These are phyloP conservation scores for Diatrype stigma DNA, from an alignment of 2,329 filamentous ascomycete species.

Conservation along the genomic window DNA sequence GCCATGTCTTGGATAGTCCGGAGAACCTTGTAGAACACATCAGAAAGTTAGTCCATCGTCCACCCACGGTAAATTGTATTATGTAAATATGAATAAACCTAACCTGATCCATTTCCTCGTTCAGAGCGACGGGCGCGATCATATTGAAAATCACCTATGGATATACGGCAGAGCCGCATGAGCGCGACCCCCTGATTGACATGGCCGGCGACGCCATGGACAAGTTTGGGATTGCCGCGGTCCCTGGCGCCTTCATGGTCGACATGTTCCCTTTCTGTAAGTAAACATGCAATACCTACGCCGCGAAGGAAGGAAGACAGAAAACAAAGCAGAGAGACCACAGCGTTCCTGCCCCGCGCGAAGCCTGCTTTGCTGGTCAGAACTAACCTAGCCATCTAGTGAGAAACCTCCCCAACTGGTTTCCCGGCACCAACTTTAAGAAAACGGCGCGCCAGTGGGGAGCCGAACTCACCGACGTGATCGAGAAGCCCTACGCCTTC, in stretches of 20 bases:
- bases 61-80: not conserved
- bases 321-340: too few species aligned
- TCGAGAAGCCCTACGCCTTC: slow-evolving; percentile 18
- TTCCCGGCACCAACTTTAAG: slow-evolving; percentile 25
- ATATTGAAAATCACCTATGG: slow-evolving; percentile 26
- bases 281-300: not conserved
- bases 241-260: slow-evolving; percentile 22
- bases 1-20: slow-evolving; percentile 36
- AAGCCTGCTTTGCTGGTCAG: too few species aligned
- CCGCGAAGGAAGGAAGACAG: too few species aligned
- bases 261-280: slow-evolving; percentile 22
- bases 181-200: slow-evolving; percentile 19
- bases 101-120: not conserved
- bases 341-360: too few species aligned
- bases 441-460: slow-evolving; percentile 10
- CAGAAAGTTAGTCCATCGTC: slow-evolving; percentile 29
- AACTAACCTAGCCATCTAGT: too few species aligned
- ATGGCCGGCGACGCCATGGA: slow-evolving; percentile 14
- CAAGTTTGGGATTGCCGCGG: slow-evolving; percentile 11
- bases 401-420: slow-evolving; percentile 21
- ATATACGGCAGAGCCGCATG: slow-evolving; percentile 19
- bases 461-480: slow-evolving; percentile 3
- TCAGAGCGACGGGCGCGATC: slow-evolving; percentile 25
- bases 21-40: slow-evolving; percentile 36
- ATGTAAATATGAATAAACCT: too few species aligned